Evolutionary conservation across 192 early-diverging fungal genomes (phyloP).

Genomic region (Umbelopsis vinacea): DNA sequence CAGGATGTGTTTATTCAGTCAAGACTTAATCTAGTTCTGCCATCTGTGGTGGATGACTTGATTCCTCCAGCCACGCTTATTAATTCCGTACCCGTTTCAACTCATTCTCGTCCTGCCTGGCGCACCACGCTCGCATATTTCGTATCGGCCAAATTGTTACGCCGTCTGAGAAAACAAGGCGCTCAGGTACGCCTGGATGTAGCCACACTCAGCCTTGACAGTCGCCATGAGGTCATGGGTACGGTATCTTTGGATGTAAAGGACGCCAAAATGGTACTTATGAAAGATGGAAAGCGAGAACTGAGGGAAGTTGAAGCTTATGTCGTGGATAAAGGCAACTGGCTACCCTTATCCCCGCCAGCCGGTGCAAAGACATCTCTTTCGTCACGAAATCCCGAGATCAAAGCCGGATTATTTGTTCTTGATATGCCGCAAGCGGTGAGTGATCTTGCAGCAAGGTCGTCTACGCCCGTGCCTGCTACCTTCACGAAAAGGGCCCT

Average conservation of each 20-base stretch:
- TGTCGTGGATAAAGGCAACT: constrained; percentile 41
- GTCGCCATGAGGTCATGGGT: constrained; percentile 19
- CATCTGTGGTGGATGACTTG: constrained; percentile 37
- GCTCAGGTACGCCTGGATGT: constrained; percentile 29
- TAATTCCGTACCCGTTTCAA: constrained; percentile 23
- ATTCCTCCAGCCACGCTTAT: constrained; percentile 38
- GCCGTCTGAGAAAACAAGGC: constrained; percentile 28
- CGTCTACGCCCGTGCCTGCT: constrained; percentile 28
- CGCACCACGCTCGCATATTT: constrained; percentile 36
- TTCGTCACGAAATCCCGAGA: not conserved
- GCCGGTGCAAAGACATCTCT: not conserved
- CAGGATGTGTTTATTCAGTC: constrained; percentile 34
- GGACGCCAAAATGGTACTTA: constrained; percentile 34
- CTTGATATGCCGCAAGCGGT: constrained; percentile 34
- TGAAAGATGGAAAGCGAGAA: constrained; percentile 24
- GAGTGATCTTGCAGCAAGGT: constrained; percentile 25
- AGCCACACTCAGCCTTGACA: constrained; percentile 21
- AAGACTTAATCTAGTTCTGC: constrained; percentile 34
- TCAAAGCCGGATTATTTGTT: constrained; percentile 42
- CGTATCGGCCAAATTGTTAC: constrained; percentile 35
- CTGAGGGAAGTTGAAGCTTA: constrained; percentile 31
- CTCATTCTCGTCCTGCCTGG: constrained; percentile 16
- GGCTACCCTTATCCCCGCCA: constrained; percentile 17
- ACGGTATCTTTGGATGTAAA: constrained; percentile 19
- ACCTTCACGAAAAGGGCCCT: constrained; percentile 17